Percentiles rank a stretch among this genome's conserved stretches.
Conservation (phyloP, 495 filamentous ascomycete genomes). For the Xylaria scruposa region DNA sequence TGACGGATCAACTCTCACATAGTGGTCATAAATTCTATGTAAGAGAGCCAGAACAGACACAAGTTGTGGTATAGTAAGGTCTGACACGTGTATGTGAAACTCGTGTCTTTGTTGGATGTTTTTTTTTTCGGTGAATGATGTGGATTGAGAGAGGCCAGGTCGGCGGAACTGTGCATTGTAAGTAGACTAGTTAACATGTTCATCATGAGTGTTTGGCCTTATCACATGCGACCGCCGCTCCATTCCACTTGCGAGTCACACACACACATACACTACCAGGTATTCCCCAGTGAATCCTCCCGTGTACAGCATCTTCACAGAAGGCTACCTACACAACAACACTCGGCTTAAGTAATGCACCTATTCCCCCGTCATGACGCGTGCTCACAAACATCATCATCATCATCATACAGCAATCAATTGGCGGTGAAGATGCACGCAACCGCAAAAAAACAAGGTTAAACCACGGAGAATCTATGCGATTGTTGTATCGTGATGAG, state of each 20-base stretch:
- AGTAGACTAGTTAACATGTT: neutral
- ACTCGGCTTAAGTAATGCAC: neutral
- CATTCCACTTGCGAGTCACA: neutral
- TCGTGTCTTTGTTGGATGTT: neutral
- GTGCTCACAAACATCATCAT: neutral
- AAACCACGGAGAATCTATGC: neutral
- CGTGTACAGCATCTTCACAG: neutral
- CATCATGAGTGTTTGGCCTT: conserved; percentile 12
- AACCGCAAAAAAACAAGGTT: neutral
- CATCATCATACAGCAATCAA: conserved; percentile 8
- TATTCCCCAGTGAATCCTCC: conserved; percentile 5
- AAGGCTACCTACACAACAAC: neutral
- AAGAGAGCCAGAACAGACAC: neutral
- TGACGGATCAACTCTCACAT: neutral
- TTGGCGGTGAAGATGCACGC: conserved; percentile 13
- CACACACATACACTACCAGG: too few species aligned
- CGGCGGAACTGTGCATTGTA: neutral
- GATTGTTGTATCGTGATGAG: conserved; percentile 2
- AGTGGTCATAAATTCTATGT: neutral
- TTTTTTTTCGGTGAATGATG: conserved; percentile 21
- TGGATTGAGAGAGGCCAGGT: conserved; percentile 16
- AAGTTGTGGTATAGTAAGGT: neutral
- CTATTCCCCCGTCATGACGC: neutral
- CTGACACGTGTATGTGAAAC: conserved; percentile 6
- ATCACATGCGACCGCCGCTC: conserved; percentile 18